These are phyloP conservation scores for Naematelia encephala DNA, from an alignment of 768 basidiomycete genomes.

Conservation along the genomic window DNA sequence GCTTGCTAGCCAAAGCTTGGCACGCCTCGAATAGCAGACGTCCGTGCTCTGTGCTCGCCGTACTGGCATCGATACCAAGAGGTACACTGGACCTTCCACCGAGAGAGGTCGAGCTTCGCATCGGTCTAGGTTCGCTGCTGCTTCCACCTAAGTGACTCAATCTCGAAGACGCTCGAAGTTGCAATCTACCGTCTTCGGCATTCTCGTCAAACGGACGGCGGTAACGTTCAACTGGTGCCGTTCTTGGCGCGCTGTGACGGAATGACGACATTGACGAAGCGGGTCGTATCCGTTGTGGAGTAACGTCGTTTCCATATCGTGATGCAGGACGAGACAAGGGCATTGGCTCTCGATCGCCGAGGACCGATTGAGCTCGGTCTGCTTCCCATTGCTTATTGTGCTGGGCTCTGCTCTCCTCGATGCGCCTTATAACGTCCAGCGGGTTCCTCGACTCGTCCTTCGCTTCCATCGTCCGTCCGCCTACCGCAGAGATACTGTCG, in stretches of 20 bases:
- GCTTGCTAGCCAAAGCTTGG: conserved; percentile 27
- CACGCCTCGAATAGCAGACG: conserved; percentile 42
- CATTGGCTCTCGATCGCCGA: conserved; percentile 14
- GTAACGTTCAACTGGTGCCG: conserved; percentile 28
- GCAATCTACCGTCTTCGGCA: conserved; percentile 18
- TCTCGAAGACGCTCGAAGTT: conserved; percentile 12
- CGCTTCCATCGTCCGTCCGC: not conserved
- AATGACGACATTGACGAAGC: conserved; percentile 37
- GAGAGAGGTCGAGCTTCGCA: conserved; percentile 29
- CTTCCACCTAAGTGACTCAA: conserved; percentile 5
- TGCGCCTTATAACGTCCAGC: conserved; percentile 28
- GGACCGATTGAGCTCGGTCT: conserved; percentile 23
- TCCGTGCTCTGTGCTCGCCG: conserved; percentile 34
- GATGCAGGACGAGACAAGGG: not conserved
- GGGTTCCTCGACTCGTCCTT: conserved; percentile 24
- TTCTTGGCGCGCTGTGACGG: conserved; percentile 27
- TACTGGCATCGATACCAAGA: conserved; percentile 14
- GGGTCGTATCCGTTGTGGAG: conserved; percentile 19
- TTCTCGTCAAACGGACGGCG: conserved; percentile 20
- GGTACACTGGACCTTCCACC: conserved; percentile 13
- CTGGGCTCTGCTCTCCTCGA: conserved; percentile 27
- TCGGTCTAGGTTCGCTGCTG: conserved; percentile 27
- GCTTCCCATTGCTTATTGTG: conserved; percentile 34
- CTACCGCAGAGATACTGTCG: conserved; percentile 38
- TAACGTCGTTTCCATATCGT: not conserved